Evolutionary conservation across 306 rosid genomes (phyloP).

Genomic region (Hippophae rhamnoides): DNA sequence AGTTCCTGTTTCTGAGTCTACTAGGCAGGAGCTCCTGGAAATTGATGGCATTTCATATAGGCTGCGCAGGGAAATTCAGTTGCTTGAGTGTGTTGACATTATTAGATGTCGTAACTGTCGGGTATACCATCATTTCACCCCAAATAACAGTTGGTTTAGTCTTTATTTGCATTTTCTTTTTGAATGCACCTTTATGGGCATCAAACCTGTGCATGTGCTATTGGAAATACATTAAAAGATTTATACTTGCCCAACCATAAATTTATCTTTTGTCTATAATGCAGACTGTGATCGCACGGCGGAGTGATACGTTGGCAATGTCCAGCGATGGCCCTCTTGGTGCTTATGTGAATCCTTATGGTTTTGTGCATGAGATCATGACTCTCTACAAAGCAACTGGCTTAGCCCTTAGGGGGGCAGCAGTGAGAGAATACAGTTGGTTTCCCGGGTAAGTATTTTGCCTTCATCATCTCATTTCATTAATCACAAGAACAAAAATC

Average conservation of each 20-base stretch:
- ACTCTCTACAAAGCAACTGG: constrained; percentile 70
- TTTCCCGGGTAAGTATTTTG: constrained; percentile 81
- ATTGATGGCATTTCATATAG: constrained; percentile 82
- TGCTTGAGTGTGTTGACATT: constrained; percentile 70
- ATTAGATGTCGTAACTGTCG: constrained; percentile 65
- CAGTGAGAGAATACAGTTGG: constrained; percentile 76
- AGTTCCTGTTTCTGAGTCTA: constrained; percentile 89
- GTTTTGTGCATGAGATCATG: constrained; percentile 76
- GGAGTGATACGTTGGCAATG: constrained; percentile 95
- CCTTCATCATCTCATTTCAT: constrained; percentile 9
- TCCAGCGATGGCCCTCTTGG: constrained; percentile 94
- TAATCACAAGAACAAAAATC: neutral
- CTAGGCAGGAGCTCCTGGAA: constrained; percentile 92
- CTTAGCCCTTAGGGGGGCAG: constrained; percentile 51
- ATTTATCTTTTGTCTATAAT: constrained; percentile 1
- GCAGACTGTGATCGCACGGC: constrained; percentile 69
- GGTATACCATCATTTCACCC: constrained; percentile 33
- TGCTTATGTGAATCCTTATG: constrained; percentile 74
- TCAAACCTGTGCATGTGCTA: neutral
- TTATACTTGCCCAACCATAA: neutral
- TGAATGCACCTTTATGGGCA: neutral
- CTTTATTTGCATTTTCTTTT: neutral
- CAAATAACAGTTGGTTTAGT: constrained; percentile 4
- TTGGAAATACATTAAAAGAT: neutral
- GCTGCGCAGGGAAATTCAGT: constrained; percentile 86